These are phyloP conservation scores for Neopestalotiopsis rosae DNA, from an alignment of 2,329 filamentous ascomycete species.

Conservation along the genomic window DNA sequence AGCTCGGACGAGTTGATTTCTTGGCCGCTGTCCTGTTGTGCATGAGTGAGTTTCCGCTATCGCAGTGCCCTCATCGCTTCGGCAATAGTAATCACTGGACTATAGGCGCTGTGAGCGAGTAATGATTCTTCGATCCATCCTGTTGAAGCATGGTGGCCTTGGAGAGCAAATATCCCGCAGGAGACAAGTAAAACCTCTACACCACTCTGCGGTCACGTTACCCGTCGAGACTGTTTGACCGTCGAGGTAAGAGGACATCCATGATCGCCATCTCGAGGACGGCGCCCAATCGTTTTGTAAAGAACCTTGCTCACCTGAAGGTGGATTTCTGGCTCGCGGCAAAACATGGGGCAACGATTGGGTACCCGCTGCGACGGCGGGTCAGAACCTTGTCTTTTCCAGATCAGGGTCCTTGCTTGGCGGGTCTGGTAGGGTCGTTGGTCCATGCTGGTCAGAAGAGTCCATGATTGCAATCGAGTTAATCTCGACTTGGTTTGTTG, in stretches of 20 bases:
- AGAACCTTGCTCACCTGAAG: conserved; percentile 36
- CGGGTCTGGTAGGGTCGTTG: not conserved
- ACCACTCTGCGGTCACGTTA: conserved; percentile 38
- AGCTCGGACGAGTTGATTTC: not conserved
- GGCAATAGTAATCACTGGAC: conserved; percentile 1
- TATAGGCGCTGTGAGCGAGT: conserved; percentile 13
- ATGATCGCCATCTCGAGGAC: conserved; percentile 26
- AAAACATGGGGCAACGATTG: conserved; percentile 35
- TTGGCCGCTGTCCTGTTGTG: not conserved
- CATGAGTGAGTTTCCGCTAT: conserved; percentile 22
- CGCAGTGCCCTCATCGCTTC: conserved; percentile 22
- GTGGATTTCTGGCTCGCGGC: conserved; percentile 28
- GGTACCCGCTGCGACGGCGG: conserved; percentile 29
- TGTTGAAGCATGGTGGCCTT: conserved; percentile 3
- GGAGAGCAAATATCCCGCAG: conserved; percentile 7
- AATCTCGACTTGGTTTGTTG: not conserved
- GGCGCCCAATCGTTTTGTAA: conserved; percentile 32
- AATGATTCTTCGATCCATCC: conserved; percentile 18
- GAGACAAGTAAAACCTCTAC: conserved; percentile 24
- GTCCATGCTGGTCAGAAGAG: not conserved
- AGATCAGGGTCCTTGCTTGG: conserved; percentile 16
- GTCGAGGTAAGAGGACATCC: conserved; percentile 21
- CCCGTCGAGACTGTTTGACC: conserved; percentile 22
- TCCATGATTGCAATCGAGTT: not conserved
- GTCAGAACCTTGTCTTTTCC: conserved; percentile 16